Evolutionary conservation across 1,284 basidiomycete genomes (phyloP), one percentile per base, ranked within the genome.

Genomic region (Apiotrichum sp.): DNA sequence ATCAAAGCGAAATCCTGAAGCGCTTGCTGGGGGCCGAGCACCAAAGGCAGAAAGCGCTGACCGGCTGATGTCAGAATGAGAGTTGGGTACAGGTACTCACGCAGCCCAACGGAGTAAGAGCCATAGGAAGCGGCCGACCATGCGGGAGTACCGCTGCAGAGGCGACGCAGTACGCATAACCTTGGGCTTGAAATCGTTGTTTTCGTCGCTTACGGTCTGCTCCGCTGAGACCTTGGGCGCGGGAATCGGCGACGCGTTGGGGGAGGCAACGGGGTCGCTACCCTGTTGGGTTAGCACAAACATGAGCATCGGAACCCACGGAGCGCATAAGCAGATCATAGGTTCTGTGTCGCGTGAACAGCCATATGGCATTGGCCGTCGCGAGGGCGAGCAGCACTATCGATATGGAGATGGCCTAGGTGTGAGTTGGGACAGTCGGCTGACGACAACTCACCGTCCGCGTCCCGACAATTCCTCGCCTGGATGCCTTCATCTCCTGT

Each of bases 311-410:
- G n/a, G 31, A 22, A 55, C 69, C 53, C 39, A 73, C 71, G 10
- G 66, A 65, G n/a, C 72, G 65, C 29, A 72, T 59, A 51, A 69
- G 67, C 67, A 74, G 70, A 55, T 73, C 71, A 54, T 74, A 74
- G 0, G 58, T 69, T 43, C 71, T 59, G 57, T 67, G 70, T 3
- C 67, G 55, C 0, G 72, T 71, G 59, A 74, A 74, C 9, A 74
- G 65, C 57, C 70, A 74, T 4, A 59, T 54, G 0, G 72, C 64
- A 46, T 74, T 74, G 2, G 66, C 68, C 8, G 55, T 41, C 0
- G 72, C 58, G 13, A 74, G 50, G 0, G 57, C 47, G 4, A 72
- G 41, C 6, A 72, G 52, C 44, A 66, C 40, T 29, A 69, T 43
- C 14, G 64, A 65, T 62, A 71, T 44, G 36, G 64, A 46, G 13